Percentiles rank a stretch among this genome's conserved stretches.
Evolutionary conservation across 345 rosid genomes (phyloP).

Genomic region (Boechera retrofracta): DNA sequence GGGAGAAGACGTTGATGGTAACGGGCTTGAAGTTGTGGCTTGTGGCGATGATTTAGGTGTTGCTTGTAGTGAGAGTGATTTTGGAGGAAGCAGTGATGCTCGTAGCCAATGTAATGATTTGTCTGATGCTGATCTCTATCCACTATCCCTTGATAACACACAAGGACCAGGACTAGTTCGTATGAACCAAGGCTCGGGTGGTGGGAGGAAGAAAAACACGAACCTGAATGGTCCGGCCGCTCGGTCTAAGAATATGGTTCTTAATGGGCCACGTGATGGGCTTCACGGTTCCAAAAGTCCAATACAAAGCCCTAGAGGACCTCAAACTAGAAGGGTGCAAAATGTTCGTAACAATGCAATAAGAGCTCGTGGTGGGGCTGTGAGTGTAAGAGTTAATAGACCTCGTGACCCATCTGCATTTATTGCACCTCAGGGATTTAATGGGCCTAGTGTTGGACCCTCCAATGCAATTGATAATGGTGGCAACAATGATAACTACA

Average conservation of each 20-base stretch:
- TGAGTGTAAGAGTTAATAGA: constrained; percentile 15
- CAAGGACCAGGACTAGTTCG: constrained; percentile 1
- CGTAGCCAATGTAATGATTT: constrained; percentile 40
- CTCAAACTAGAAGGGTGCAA: constrained; percentile 23
- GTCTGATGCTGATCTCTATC: constrained; percentile 35
- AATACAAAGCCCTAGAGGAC: constrained; percentile 1
- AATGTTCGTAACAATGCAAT: constrained; percentile 19
- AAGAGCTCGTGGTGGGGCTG: constrained; percentile 15
- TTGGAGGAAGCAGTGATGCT: constrained; percentile 43
- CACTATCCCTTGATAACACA: neutral
- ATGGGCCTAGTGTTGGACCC: constrained; percentile 32
- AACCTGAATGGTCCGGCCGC: neutral
- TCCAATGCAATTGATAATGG: constrained; percentile 24
- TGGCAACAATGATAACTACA: constrained; percentile 36
- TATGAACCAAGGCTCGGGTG: constrained; percentile 3
- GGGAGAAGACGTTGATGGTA: constrained; percentile 8
- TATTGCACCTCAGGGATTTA: constrained; percentile 19
- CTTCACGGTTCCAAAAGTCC: constrained; percentile 22
- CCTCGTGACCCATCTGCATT: constrained; percentile 20
- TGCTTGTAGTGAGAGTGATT: constrained; percentile 39
- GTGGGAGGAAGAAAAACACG: neutral
- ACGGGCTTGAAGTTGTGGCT: constrained; percentile 28
- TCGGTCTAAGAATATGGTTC: constrained; percentile 13
- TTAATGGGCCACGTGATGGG: constrained; percentile 2
- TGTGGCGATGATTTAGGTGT: neutral